Conservation (phyloP, 129 eudicot genomes). For the Flaveria ramosissima region DNA sequence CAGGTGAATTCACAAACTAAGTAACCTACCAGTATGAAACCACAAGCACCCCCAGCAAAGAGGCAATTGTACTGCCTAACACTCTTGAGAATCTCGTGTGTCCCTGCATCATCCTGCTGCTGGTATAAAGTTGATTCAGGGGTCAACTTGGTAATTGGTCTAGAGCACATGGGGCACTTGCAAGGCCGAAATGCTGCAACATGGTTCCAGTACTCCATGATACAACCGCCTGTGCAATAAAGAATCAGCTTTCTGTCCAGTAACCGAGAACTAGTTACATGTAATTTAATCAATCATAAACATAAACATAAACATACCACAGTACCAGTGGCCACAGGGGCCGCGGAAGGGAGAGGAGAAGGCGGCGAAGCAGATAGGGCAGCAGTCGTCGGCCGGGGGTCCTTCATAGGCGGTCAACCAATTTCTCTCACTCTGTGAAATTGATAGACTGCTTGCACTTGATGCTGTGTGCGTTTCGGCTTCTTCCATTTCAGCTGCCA, state of each 20-base stretch:
- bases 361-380: conserved; percentile 62
- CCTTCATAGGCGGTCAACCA: conserved; percentile 23
- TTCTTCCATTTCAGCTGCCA: conserved; percentile 23
- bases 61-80: conserved; percentile 60
- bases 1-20: background rate
- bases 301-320: conserved; percentile 37
- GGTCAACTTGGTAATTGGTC: conserved; percentile 52
- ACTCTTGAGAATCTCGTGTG: conserved; percentile 40
- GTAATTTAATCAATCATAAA: background rate
- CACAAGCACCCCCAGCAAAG: conserved; percentile 63
- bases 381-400: conserved; percentile 62
- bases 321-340: conserved; percentile 78
- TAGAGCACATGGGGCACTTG: conserved; percentile 75
- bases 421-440: background rate
- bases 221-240: conserved; percentile 56
- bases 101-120: conserved; percentile 48
- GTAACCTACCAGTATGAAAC: conserved; percentile 53
- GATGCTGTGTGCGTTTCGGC: conserved; percentile 3
- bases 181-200: conserved; percentile 67
- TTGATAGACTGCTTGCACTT: background rate
- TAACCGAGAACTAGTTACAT: background rate
- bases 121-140: conserved; percentile 55
- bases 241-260: background rate
- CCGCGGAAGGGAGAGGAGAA: conserved; percentile 57
- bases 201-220: conserved; percentile 71